These are phyloP conservation scores for Brassica incana DNA, from an alignment of 345 rosid species.

Conservation along the genomic window DNA sequence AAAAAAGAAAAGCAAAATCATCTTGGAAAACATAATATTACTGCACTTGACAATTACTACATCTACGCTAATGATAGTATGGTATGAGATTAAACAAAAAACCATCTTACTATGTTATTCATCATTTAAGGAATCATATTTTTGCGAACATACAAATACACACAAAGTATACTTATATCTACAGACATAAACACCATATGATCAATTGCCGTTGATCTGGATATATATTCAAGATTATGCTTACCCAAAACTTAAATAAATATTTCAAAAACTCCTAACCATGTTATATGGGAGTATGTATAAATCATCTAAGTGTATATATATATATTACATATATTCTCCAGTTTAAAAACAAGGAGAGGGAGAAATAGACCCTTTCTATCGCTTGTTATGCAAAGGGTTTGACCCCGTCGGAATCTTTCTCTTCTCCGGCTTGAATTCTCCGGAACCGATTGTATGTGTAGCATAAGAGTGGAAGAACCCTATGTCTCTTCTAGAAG, in stretches of 20 bases:
- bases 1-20: neutral
- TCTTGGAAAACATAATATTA: neutral
- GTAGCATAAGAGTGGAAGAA: conserved; percentile 5
- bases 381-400: conserved; percentile 39
- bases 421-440: conserved; percentile 20
- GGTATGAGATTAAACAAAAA: neutral
- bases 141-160: neutral
- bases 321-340: conserved; percentile 1
- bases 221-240: neutral
- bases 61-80: neutral
- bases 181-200: neutral
- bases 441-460: conserved; percentile 17
- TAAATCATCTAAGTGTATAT: neutral
- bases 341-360: neutral
- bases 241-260: neutral
- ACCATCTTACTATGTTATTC: neutral
- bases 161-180: neutral
- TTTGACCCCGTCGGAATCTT: conserved; percentile 37
- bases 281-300: neutral
- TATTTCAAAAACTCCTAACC: neutral
- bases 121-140: conserved; percentile 2
- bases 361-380: neutral
- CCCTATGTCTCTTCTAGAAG: conserved; percentile 16
- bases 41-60: neutral
- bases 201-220: neutral